Conservation (phyloP, 129 eudicot genomes). For the Calendula officinalis region DNA sequence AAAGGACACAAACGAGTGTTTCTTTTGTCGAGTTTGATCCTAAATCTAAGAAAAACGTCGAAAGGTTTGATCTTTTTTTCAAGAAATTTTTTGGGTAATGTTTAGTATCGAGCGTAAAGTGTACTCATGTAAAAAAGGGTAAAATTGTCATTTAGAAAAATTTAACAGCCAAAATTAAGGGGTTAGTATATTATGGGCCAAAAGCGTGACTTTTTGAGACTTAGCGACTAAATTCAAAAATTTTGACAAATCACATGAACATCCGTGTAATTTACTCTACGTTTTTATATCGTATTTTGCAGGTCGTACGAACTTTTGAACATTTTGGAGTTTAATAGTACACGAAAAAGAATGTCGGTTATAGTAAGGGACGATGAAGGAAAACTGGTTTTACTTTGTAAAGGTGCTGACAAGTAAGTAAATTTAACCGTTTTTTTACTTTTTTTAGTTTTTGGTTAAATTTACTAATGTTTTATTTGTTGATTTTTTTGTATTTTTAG, state of each 20-base stretch:
- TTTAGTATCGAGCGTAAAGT: background rate
- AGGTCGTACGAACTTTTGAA: slow-evolving; percentile 45
- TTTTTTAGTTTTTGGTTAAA: background rate
- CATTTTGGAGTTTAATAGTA: slow-evolving; percentile 51
- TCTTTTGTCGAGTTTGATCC: slow-evolving; percentile 47
- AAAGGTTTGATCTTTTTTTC: slow-evolving; percentile 38
- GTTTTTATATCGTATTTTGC: slow-evolving; percentile 8
- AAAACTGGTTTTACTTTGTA: slow-evolving; percentile 43
- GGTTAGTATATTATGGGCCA: too few species aligned
- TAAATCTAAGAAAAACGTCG: slow-evolving; percentile 26
- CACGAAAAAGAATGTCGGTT: slow-evolving; percentile 65
- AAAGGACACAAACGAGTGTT: slow-evolving; percentile 54
- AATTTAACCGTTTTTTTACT: background rate
- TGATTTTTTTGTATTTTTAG: slow-evolving; percentile 23
- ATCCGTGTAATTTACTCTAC: too few species aligned
- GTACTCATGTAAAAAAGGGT: too few species aligned
- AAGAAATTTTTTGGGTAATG: background rate
- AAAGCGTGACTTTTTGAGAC: too few species aligned
- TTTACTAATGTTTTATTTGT: background rate
- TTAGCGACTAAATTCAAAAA: too few species aligned
- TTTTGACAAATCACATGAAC: too few species aligned
- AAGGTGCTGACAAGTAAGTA: slow-evolving; percentile 65
- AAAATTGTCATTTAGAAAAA: too few species aligned
- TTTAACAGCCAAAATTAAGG: too few species aligned
- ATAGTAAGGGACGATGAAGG: slow-evolving; percentile 52